Conservation (phyloP, 2,329 filamentous ascomycete species). For the Aciculosporium take region DNA sequence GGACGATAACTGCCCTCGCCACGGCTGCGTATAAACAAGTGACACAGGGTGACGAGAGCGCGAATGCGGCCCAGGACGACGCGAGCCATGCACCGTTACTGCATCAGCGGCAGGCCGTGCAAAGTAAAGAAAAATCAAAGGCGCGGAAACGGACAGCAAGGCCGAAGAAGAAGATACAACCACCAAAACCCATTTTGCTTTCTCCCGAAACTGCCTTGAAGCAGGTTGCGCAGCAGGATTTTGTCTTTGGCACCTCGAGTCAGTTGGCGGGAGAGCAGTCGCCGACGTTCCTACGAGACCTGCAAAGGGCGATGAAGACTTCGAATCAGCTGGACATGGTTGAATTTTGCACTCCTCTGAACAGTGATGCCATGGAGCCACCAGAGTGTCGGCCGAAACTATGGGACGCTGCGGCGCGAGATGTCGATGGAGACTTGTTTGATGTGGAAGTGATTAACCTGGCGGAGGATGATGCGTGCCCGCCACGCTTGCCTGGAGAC, state of each 20-base stretch:
- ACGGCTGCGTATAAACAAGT: constrained; percentile 49
- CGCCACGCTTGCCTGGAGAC: constrained; percentile 14
- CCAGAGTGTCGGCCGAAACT: constrained; percentile 28
- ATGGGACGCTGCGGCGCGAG: constrained; percentile 59
- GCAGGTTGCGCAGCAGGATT: constrained; percentile 54
- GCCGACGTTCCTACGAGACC: constrained; percentile 46
- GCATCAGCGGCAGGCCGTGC: constrained; percentile 7
- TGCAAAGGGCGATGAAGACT: constrained; percentile 45
- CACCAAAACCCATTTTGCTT: constrained; percentile 39
- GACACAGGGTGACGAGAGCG: constrained; percentile 19
- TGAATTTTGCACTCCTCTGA: constrained; percentile 24
- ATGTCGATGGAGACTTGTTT: constrained; percentile 48
- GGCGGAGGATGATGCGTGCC: constrained; percentile 25
- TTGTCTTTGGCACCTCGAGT: constrained; percentile 76
- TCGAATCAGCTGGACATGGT: constrained; percentile 35
- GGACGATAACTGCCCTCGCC: constrained; percentile 65
- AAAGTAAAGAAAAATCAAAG: constrained; percentile 19
- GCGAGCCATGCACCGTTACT: not conserved
- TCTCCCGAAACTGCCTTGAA: constrained; percentile 56
- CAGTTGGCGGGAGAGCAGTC: constrained; percentile 64
- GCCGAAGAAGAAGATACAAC: constrained; percentile 25
- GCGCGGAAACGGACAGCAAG: constrained; percentile 18
- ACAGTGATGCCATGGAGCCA: constrained; percentile 24
- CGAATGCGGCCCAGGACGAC: not conserved
- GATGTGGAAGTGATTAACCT: constrained; percentile 49